Evolutionary conservation across 306 rosid genomes (phyloP), one percentile per base, ranked within the genome.

Genomic region (Senna tora): DNA sequence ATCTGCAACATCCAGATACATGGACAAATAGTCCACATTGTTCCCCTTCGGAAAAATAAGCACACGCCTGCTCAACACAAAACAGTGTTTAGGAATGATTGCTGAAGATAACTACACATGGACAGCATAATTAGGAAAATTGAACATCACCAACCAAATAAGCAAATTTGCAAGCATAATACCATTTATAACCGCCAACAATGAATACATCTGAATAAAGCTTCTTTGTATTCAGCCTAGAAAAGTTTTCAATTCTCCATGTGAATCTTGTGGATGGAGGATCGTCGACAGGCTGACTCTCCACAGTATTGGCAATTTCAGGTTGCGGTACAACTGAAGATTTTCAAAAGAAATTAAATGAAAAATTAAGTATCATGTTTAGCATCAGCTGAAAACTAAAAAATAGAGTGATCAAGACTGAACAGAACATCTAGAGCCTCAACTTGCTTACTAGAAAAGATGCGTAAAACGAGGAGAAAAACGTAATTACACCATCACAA

Each of bases 1-100:
- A 86, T 92, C 95, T 7, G 95, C 96, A 60, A 90, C 96, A 77
- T 92, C 98, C 89, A 92, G 81, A 85, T 92, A 92, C 95, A 92
- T 92, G 47, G 98, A 92, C 87, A 92, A 71, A 79, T 85, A 84
- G 82, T 90, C 96, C 86, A 92, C 98, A 74, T 92, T 92, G 89
- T 92, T 92, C 77, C 98, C 98, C 76, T 92, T 92, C 15, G 98
- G 96, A 75, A 92, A 92, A 74, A 88, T 81, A 59, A 92, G 88
- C 64, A 90, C 85, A 57, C 96, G 90, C 98, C 98, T 92, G 88
- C 54, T 21, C 69, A 58, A 63, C 22, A 62, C 38, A 77, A 53
- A 38, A 33, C 43, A 46, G 65, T 22, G 42, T 69, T 67, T 16
- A 58, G 45, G 22, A 68, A 43, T 2, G 55, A 51, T 43, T 49